Evolutionary conservation across 1,284 basidiomycete species (phyloP).

Genomic region (Mycena sp.): DNA sequence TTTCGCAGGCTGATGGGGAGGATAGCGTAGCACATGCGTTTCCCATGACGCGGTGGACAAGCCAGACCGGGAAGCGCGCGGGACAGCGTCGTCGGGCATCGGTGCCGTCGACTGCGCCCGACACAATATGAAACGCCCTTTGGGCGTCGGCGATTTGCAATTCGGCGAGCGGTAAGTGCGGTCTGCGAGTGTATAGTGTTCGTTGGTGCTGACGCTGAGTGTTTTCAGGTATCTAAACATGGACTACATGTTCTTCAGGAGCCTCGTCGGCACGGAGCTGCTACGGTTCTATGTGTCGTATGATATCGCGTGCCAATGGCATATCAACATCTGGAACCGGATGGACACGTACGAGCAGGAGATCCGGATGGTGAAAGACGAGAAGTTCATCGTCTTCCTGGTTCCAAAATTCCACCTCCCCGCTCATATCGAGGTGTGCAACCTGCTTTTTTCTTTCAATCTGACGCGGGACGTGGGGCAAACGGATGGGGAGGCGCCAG

Average conservation of each 20-base stretch:
- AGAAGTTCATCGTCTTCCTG: constrained; percentile 10
- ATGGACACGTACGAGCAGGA: background rate
- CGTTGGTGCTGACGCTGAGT: background rate
- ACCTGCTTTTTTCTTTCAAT: constrained; percentile 36
- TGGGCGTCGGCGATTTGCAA: constrained; percentile 39
- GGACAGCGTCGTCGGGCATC: constrained; percentile 34
- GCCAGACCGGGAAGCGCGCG: constrained; percentile 23
- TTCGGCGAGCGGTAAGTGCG: constrained; percentile 32
- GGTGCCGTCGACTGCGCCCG: constrained; percentile 11
- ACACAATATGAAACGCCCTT: constrained; percentile 39
- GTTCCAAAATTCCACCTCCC: constrained; percentile 35
- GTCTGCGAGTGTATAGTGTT: background rate
- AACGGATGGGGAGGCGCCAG: constrained; percentile 41
- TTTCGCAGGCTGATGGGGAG: background rate
- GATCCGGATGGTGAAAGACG: background rate
- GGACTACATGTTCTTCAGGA: constrained; percentile 44
- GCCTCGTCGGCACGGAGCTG: constrained; percentile 19
- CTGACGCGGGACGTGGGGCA: constrained; percentile 26
- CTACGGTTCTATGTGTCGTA: constrained; percentile 39
- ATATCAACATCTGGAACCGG: constrained; percentile 26
- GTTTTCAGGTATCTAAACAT: constrained; percentile 39
- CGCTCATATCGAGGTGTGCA: constrained; percentile 25
- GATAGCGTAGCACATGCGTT: constrained; percentile 35
- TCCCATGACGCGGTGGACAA: constrained; percentile 28
- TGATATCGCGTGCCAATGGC: constrained; percentile 31